phyloP scores from a whole-genome alignment of 371 early-diverging fungal genomes.

The Lichtheimia hyalospora region DNA sequence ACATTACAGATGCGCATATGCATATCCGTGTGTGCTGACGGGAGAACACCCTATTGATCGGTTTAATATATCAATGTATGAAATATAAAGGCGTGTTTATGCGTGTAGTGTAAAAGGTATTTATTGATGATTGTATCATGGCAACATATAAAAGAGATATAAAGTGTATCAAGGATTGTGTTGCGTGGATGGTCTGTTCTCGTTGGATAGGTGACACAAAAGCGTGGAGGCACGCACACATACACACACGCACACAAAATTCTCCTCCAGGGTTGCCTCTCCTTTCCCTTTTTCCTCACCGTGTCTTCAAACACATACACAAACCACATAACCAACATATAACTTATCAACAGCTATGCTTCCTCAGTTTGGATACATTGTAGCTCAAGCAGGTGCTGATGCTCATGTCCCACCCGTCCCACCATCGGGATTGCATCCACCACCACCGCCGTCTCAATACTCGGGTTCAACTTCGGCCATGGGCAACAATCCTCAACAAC shows the following conservation, averaged over 20 bases:
- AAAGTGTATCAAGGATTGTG: too few relatives aligned
- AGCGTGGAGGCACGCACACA: background rate
- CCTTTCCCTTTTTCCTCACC: background rate
- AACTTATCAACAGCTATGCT: slow-evolving; percentile 52
- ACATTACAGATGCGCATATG: too few relatives aligned
- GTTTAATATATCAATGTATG: too few relatives aligned
- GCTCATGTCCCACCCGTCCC: slow-evolving; percentile 19
- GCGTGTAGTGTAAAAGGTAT: too few relatives aligned
- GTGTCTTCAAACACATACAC: too few relatives aligned
- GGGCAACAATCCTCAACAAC: slow-evolving; percentile 2
- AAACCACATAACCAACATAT: background rate
- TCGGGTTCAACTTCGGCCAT: slow-evolving; percentile 1
- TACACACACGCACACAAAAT: background rate
- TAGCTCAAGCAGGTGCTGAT: slow-evolving; percentile 53
- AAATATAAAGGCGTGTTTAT: too few relatives aligned
- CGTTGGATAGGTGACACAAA: slow-evolving; percentile 1
- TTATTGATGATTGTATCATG: too few relatives aligned
- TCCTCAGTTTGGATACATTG: slow-evolving; percentile 54
- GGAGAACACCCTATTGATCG: too few relatives aligned
- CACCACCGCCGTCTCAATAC: slow-evolving; percentile 1
- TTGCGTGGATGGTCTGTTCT: background rate
- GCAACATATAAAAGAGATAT: too few relatives aligned
- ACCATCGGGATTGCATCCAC: slow-evolving; percentile 13
- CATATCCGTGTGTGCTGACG: too few relatives aligned
- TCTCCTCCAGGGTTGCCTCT: background rate